phyloP scores from a whole-genome alignment of 2,329 filamentous ascomycete genomes.

The Pestalotiopsis sp. region DNA sequence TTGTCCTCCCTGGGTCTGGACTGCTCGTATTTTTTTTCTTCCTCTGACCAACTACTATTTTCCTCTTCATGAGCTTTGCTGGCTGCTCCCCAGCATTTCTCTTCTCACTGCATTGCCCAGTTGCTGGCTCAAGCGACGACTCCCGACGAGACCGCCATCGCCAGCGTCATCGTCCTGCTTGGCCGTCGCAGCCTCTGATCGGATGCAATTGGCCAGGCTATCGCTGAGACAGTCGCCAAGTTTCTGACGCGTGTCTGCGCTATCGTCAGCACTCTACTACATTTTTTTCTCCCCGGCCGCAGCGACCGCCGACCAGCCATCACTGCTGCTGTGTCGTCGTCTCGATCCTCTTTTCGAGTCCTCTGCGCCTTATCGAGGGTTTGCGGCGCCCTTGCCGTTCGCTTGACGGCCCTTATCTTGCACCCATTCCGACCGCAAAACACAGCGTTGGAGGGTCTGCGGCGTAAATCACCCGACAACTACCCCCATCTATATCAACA shows the following conservation, averaged over 20 bases:
- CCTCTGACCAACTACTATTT: neutral
- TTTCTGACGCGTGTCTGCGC: conserved; percentile 9
- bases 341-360: neutral
- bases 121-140: conserved; percentile 5
- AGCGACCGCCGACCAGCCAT: neutral
- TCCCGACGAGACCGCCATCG: neutral
- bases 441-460: neutral
- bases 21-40: conserved; percentile 4
- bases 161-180: neutral
- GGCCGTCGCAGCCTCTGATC: neutral
- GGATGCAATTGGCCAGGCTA: conserved; percentile 1
- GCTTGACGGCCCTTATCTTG: neutral
- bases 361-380: conserved; percentile 8
- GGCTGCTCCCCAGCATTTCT: neutral
- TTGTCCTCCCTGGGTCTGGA: conserved; percentile 7
- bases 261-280: neutral
- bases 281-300: neutral
- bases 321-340: neutral
- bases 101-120: conserved; percentile 3
- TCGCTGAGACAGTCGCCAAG: conserved; percentile 4
- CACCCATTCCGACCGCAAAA: neutral
- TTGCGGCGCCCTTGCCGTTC: conserved; percentile 5
- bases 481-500: neutral
- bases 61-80: neutral
- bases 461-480: neutral